Percentiles rank a stretch among this genome's conserved stretches.
These are phyloP conservation scores for Neurospora sp. DNA, from an alignment of 495 filamentous ascomycete genomes.

Conservation along the genomic window DNA sequence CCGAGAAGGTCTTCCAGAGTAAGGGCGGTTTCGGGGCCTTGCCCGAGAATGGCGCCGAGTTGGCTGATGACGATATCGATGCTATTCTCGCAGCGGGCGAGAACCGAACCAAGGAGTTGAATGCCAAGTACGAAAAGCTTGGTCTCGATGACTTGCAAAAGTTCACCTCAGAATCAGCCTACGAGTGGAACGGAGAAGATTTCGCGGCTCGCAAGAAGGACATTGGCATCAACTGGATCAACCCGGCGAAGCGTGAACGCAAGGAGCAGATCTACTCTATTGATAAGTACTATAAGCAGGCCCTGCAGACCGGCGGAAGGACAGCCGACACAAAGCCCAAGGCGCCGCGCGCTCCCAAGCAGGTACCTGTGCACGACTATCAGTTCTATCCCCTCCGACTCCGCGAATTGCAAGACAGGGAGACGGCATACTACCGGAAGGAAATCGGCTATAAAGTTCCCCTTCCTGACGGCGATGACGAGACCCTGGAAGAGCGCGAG, in stretches of 20 bases:
- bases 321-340: conserved; percentile 87
- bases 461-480: conserved; percentile 73
- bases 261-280: conserved; percentile 98
- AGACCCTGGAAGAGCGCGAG: conserved; percentile 71
- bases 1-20: conserved; percentile 78
- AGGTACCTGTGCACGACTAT: conserved; percentile 85
- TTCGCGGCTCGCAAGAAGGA: conserved; percentile 91
- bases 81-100: conserved; percentile 78
- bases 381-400: conserved; percentile 87
- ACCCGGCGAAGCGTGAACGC: conserved; percentile 94
- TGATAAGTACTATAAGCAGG: conserved; percentile 96
- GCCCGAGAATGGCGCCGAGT: conserved; percentile 47
- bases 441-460: conserved; percentile 90
- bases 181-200: conserved; percentile 97
- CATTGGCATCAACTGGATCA: conserved; percentile 94
- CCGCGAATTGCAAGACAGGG: conserved; percentile 84
- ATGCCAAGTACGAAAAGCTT: conserved; percentile 91
- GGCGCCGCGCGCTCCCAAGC: conserved; percentile 90
- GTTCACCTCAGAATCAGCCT: conserved; percentile 91
- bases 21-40: conserved; percentile 49
- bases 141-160: conserved; percentile 97
- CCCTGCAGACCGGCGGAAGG: conserved; percentile 73
- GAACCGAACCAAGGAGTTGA: conserved; percentile 78
- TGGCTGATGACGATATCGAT: conserved; percentile 85
- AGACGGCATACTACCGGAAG: conserved; percentile 92